Evolutionary conservation across 2,329 filamentous ascomycete species (phyloP), one percentile per base, ranked within the genome.

Genomic region (Sclerotinia spermophila): DNA sequence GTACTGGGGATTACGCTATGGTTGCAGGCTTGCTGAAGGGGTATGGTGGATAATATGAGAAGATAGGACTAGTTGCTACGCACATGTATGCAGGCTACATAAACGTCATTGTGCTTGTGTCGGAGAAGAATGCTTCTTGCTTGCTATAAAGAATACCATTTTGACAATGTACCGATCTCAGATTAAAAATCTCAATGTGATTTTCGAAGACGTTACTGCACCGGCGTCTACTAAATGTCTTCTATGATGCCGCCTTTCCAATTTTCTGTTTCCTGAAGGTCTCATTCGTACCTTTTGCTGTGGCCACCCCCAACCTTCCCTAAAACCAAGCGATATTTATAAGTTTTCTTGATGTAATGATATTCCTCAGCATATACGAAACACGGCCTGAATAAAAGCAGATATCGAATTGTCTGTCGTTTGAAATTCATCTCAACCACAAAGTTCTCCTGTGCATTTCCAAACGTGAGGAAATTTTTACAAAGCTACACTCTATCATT

Each of bases 271-370:
- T n/a, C 24, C 1, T 13, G 2, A 48, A 48, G 45, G 4, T n/a
- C 0, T 48, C 45, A 11, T 48, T 48, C 13, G 21, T 10, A 48
- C 4, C 11, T 13, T n/a, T 48, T 1, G 1, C 3, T 13, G 2
- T 2, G 1, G n/a, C n/a, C 4, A n/a, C 10, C 13, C 21, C 0
- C 10, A 48, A 1, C 3, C 3, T 4, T n/a, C 10, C 45, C 45
- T 4, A 0, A n/a, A 48, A 1, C 3, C 1, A 21, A 1, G 4
- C 10, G 11, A n/a, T 0, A 48, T 13, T 48, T 21, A 13, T 5
- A 5, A 5, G 24, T 0, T 10, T n/a, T 48, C 7, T 11, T 24
- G 3, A 24, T 5, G 4, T 7, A 13, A 21, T 4, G 1, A 10
- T 48, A 1, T 0, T 3, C 8, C 13, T 2, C 2, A 13, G 10